A percentile compares a stretch with the other conserved stretches of the same genome.
Evolutionary conservation across 1,284 basidiomycete species (phyloP).

Genomic region (Tilletia setariae): DNA sequence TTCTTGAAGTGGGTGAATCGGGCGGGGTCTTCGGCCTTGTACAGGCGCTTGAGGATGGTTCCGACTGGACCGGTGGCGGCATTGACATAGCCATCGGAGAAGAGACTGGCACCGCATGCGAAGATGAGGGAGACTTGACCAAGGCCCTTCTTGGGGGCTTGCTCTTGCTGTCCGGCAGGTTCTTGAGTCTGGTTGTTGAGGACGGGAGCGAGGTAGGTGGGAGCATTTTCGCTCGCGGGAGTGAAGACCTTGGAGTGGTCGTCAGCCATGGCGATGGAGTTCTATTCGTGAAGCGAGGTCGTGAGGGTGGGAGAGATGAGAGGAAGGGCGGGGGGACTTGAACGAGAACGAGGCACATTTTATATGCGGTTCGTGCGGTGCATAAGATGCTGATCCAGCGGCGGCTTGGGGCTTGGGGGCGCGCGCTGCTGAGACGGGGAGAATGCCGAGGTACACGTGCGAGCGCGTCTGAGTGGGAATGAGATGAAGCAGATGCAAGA

Average conservation of each 20-base stretch:
- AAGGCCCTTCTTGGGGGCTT: conserved; percentile 12
- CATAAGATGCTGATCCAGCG: not conserved
- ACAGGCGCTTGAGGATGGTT: conserved; percentile 32
- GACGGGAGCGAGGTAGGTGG: not conserved
- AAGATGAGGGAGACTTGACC: conserved; percentile 32
- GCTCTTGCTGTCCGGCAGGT: not conserved
- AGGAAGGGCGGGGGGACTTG: not conserved
- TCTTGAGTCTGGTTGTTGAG: not conserved
- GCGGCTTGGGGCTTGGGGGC: too few relatives aligned
- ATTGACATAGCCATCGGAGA: conserved; percentile 50
- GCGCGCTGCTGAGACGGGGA: too few relatives aligned
- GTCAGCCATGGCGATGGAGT: not conserved
- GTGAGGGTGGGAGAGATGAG: not conserved
- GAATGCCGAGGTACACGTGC: too few relatives aligned
- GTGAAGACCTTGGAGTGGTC: not conserved
- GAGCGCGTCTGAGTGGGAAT: too few relatives aligned
- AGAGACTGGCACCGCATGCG: conserved; percentile 47
- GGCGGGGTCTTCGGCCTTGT: conserved; percentile 19
- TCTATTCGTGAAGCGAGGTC: too few relatives aligned
- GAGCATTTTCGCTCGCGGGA: not conserved
- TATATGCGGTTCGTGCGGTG: not conserved
- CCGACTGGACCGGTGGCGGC: conserved; percentile 32
- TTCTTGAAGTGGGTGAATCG: conserved; percentile 29
- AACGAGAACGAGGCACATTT: not conserved
- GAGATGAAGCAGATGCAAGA: too few relatives aligned